These are phyloP conservation scores for Dictyostelium brefeldianum DNA, from an alignment of 78 protist genomes.

Conservation along the genomic window DNA sequence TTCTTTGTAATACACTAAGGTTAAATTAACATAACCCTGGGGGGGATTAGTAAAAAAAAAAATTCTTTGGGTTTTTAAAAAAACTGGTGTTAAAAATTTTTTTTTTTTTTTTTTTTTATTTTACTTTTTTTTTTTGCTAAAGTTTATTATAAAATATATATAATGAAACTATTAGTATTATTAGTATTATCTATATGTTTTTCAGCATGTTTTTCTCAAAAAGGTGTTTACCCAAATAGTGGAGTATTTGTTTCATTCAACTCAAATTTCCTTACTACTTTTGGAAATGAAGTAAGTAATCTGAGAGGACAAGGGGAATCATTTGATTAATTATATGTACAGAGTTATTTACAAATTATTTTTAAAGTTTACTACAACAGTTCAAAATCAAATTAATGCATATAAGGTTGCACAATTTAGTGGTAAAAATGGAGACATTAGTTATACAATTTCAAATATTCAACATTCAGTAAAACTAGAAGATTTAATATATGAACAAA, in stretches of 20 bases:
- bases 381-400: constrained; percentile 5
- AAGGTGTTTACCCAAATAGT: neutral
- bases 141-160: too few relatives aligned
- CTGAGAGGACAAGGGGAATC: too few relatives aligned
- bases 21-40: too few relatives aligned
- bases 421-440: neutral
- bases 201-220: neutral
- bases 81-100: too few relatives aligned
- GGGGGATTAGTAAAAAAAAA: too few relatives aligned
- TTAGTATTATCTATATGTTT: neutral
- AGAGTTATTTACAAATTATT: neutral
- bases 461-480: neutral
- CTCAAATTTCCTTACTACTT: neutral
- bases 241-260: constrained; percentile 15
- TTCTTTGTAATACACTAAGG: too few relatives aligned
- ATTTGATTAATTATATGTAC: too few relatives aligned
- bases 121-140: too few relatives aligned
- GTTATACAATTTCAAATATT: neutral
- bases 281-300: neutral
- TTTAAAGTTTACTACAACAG: neutral
- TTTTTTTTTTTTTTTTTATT: too few relatives aligned
- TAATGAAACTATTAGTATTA: neutral
- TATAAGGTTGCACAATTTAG: neutral
- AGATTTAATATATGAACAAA: constrained; percentile 2
- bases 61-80: too few relatives aligned